Evolutionary conservation across 2,329 filamentous ascomycete species (phyloP), one percentile per base, ranked within the genome.

Genomic region (Zasmidium citrigriseum): DNA sequence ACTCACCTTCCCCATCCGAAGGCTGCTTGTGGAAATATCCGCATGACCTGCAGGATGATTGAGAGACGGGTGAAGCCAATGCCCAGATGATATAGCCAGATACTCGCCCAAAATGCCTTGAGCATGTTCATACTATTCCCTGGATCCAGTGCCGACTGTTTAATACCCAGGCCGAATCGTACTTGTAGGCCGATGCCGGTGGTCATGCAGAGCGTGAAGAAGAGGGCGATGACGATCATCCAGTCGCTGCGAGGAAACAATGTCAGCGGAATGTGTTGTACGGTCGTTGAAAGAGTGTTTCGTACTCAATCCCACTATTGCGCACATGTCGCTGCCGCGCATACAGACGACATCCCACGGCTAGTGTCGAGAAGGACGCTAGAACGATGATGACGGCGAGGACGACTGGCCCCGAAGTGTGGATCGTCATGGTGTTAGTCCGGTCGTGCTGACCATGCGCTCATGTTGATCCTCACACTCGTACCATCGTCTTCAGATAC

Each of bases 41-140:
- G 55, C 27, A 52, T 52, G 49, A 44, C 52, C n/a, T 53, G 55
- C 3, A 57, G 29, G 23, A 57, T 47, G 49, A 57, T 48, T 7
- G 55, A 52, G 3, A 57, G 27, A 12, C 55, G 48, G 14, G 49
- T 44, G 21, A 53, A 52, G 16, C 55, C 55, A 23, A 57, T 53
- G 27, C 48, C 55, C 10, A 57, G 38, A 20, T 57, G 49, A 23
- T 52, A 57, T 2, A 41, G 27, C 55, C 55, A 57, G 18, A 57
- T 46, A 1, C 49, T 45, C 2, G 23, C 49, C 55, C 55, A 57
- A 12, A 57, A 34, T 16, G 29, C 27, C 24, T 38, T 52, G n/a
- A 47, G 23, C 23, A 52, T 22, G 27, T 34, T 24, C 41, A 34
- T 25, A 12, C 22, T 14, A 9, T 46, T 41, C 10, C 23, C 4